Evolutionary conservation across 495 filamentous ascomycete species (phyloP).

Genomic region (Rhypophila decipiens): DNA sequence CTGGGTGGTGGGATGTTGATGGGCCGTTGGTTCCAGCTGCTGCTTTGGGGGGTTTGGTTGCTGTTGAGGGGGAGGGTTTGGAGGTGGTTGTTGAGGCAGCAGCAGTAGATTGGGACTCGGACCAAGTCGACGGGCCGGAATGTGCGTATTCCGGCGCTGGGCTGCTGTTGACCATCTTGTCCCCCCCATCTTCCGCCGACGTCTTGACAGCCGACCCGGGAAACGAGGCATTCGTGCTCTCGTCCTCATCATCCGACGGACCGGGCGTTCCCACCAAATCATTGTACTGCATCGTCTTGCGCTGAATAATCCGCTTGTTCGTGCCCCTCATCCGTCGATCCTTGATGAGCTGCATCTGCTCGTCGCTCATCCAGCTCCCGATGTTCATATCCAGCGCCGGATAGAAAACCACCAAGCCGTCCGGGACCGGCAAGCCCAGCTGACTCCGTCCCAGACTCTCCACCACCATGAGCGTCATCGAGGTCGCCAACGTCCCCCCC

Average conservation of each 20-base stretch:
- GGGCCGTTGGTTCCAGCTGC: not conserved
- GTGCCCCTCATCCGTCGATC: conserved; percentile 70
- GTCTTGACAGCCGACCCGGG: not conserved
- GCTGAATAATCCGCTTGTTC: conserved; percentile 65
- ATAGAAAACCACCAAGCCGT: conserved; percentile 80
- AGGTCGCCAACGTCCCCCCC: conserved; percentile 82
- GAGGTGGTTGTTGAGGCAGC: not conserved
- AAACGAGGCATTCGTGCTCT: conserved; percentile 10
- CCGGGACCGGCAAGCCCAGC: conserved; percentile 63
- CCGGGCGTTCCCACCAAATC: conserved; percentile 56
- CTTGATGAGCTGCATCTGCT: conserved; percentile 90
- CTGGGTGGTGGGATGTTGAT: conserved; percentile 43
- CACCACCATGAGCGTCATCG: conserved; percentile 78
- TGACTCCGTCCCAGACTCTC: conserved; percentile 57
- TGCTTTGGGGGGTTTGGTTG: conserved; percentile 10
- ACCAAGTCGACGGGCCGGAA: conserved; percentile 30
- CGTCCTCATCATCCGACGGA: conserved; percentile 56
- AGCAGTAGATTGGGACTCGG: conserved; percentile 21
- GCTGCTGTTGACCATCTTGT: conserved; percentile 14
- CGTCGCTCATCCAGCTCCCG: conserved; percentile 98
- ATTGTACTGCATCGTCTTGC: conserved; percentile 65
- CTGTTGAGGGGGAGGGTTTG: conserved; percentile 1
- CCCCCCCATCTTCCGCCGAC: not conserved
- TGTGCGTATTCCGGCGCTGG: conserved; percentile 41
- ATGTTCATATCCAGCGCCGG: conserved; percentile 92